These are phyloP conservation scores for Fraxinus velutina DNA, from an alignment of 305 asterid species.

Conservation along the genomic window DNA sequence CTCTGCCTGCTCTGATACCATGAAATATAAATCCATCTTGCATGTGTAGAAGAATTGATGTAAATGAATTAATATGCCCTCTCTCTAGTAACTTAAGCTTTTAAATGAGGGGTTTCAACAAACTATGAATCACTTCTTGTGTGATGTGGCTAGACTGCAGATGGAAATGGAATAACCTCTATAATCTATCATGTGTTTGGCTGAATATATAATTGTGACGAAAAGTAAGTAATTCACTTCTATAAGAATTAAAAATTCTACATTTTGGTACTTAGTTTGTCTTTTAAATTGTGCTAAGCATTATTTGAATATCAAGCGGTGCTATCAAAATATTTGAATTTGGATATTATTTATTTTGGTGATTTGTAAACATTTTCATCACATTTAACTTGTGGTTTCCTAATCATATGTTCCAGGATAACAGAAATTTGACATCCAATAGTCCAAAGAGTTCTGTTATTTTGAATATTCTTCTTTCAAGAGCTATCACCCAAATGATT, in stretches of 20 bases:
- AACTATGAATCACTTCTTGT: neutral
- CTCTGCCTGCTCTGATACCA: neutral
- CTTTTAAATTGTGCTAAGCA: neutral
- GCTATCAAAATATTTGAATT: neutral
- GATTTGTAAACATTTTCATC: neutral
- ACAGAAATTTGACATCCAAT: constrained; percentile 62
- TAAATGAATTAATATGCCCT: neutral
- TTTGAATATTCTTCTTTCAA: constrained; percentile 65
- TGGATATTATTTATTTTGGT: neutral
- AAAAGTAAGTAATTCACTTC: neutral
- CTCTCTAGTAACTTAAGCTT: neutral
- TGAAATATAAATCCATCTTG: neutral
- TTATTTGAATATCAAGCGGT: neutral
- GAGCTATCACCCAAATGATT: constrained; percentile 71
- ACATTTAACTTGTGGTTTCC: constrained; percentile 20
- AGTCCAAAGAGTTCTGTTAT: constrained; percentile 62
- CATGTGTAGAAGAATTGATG: neutral
- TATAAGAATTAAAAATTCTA: neutral
- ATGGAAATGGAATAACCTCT: neutral
- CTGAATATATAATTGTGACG: neutral
- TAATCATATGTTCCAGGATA: constrained; percentile 47
- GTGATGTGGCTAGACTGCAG: neutral
- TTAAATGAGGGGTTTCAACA: neutral
- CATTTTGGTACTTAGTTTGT: neutral
- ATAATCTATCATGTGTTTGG: neutral